A percentile compares a stretch with the other conserved stretches of the same genome.
These are phyloP conservation scores for Sporisorium iseilematis-ciliati DNA, from an alignment of 1,284 basidiomycete species.

Conservation along the genomic window DNA sequence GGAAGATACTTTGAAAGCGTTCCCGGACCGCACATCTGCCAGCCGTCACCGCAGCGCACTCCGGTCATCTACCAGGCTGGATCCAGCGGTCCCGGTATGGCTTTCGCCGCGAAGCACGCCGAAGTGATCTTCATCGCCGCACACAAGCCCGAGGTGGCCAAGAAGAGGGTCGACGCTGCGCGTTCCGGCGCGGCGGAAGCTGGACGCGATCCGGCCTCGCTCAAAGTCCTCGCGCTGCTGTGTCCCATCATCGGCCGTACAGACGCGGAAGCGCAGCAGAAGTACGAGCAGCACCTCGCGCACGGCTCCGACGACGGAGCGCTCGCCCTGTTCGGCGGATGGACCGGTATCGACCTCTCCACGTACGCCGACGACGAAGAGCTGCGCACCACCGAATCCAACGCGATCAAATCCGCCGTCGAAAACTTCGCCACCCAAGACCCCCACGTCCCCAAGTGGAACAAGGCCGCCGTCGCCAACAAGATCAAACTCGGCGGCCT, in stretches of 20 bases:
- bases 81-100: slow-evolving; percentile 64
- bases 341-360: slow-evolving; percentile 64
- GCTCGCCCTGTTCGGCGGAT: slow-evolving; percentile 68
- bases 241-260: slow-evolving; percentile 65
- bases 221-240: slow-evolving; percentile 67
- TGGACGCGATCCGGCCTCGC: slow-evolving; percentile 61
- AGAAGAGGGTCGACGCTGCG: slow-evolving; percentile 59
- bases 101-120: slow-evolving; percentile 69
- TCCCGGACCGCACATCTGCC: slow-evolving; percentile 68
- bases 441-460: slow-evolving; percentile 64
- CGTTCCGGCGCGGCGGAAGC: slow-evolving; percentile 47
- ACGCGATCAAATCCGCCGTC: slow-evolving; percentile 66
- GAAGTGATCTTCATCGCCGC: slow-evolving; percentile 70
- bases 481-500: slow-evolving; percentile 67
- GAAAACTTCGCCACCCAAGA: slow-evolving; percentile 62
- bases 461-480: slow-evolving; percentile 57
- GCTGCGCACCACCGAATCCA: slow-evolving; percentile 51
- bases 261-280: slow-evolving; percentile 65
- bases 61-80: slow-evolving; percentile 70
- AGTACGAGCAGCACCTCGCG: slow-evolving; percentile 60
- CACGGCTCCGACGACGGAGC: slow-evolving; percentile 66
- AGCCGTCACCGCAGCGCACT: slow-evolving; percentile 67
- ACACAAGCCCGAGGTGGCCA: slow-evolving; percentile 62
- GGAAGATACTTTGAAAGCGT: slow-evolving; percentile 66
- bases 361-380: slow-evolving; percentile 63